Evolutionary conservation across 139 green algal species (phyloP), one percentile per base, ranked within the genome.

Genomic region (Eudorina sp.): DNA sequence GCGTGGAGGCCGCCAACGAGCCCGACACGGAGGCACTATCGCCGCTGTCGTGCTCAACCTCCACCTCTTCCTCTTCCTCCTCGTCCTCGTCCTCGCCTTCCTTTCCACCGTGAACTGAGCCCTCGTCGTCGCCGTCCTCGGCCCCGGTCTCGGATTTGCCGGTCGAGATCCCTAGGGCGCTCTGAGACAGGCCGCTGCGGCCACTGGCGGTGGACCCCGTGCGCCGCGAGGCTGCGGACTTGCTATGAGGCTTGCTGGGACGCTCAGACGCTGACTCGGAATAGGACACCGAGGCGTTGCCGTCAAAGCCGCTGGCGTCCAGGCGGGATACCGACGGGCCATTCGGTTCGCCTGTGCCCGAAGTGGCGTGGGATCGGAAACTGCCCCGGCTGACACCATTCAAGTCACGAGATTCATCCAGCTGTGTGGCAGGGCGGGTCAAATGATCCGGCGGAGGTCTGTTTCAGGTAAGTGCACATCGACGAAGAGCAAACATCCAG

Each of bases 261-360:
- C 29, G 68, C 36, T 76, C 45, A 1, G 73, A 81, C 27, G 8
- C 36, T 1, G 53, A 36, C 11, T 84, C 77, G 23, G 77, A 84
- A 21, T 69, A 84, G 36, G 53, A 53, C 13, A 84, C 72, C 36
- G 77, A 84, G 38, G 77, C 77, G 53, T 60, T 84, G 25, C 36
- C 53, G 31, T 69, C 75, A 18, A 75, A 48, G 34, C 66, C 70
- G 31, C 29, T 48, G 70, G 41, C 40, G 41, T 58, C 41, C 43
- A 53, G 70, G 70, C 70, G 23, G 27, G 62, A 72, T 36, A 5
- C 58, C 27, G 58, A 69, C 16, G 58, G 58, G 14, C 27, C 62
- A 34, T 72, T 3, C 27, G 62, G 62, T 34, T 72, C 62, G 62
- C 27, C 62, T 16, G 27, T 38, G 16, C 62, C 62, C 14, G 62